phyloP scores from a whole-genome alignment of 495 filamentous ascomycete species.

The Pseudevernia furfuracea region DNA sequence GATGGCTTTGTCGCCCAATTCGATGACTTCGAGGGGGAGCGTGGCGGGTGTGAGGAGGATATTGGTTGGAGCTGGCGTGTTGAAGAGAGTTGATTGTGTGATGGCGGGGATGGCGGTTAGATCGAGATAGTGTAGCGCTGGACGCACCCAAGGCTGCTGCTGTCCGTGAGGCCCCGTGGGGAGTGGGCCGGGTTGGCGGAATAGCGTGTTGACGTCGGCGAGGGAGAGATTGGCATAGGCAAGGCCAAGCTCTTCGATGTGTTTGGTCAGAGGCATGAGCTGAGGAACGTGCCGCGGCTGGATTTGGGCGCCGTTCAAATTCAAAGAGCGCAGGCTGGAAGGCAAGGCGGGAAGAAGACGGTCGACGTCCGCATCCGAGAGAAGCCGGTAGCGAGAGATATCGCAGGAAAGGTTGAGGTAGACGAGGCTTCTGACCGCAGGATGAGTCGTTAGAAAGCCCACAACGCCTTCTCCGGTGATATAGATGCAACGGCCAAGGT shows the following conservation, averaged over 20 bases:
- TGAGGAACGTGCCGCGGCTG: constrained; percentile 54
- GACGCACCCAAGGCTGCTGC: constrained; percentile 45
- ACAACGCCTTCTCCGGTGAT: constrained; percentile 61
- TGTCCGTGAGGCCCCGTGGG: not conserved
- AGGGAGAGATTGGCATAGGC: constrained; percentile 59
- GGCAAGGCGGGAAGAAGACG: constrained; percentile 63
- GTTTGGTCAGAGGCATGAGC: constrained; percentile 64
- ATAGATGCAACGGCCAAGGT: constrained; percentile 66
- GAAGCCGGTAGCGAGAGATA: constrained; percentile 61
- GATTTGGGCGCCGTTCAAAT: constrained; percentile 69
- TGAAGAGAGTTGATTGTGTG: constrained; percentile 56
- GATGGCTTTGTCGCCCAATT: constrained; percentile 66
- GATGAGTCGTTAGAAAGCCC: constrained; percentile 65
- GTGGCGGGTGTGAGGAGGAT: constrained; percentile 53
- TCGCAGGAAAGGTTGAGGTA: constrained; percentile 73
- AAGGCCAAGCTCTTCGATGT: constrained; percentile 71
- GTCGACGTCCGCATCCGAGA: constrained; percentile 57
- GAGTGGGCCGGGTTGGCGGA: constrained; percentile 29
- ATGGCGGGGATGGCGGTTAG: constrained; percentile 53
- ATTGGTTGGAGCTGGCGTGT: constrained; percentile 41
- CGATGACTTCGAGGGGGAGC: constrained; percentile 70
- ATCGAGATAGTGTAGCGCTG: constrained; percentile 70
- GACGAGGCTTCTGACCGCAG: constrained; percentile 58
- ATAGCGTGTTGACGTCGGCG: constrained; percentile 53
- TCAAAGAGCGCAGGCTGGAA: constrained; percentile 61